Percentiles rank a stretch among this genome's conserved stretches.
phyloP scores from a whole-genome alignment of 2,329 filamentous ascomycete genomes.

The Cladosporium oxysporum region DNA sequence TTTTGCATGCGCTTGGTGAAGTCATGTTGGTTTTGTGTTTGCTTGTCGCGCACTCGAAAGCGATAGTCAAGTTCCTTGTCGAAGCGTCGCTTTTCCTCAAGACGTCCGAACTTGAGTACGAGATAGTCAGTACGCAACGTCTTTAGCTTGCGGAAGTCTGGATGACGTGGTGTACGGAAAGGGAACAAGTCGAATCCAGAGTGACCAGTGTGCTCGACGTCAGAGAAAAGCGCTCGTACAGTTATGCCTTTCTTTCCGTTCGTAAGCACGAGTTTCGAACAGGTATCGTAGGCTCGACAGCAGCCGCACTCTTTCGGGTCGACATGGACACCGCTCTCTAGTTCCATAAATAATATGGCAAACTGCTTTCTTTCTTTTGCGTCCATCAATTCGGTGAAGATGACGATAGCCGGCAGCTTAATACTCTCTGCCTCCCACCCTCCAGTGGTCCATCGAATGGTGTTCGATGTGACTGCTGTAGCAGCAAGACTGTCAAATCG shows the following conservation, averaged over 20 bases:
- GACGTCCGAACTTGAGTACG: slow-evolving; percentile 24
- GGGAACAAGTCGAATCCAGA: slow-evolving; percentile 28
- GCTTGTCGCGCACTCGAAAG: slow-evolving; percentile 26
- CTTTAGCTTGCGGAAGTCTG: slow-evolving; percentile 8
- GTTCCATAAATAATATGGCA: not conserved
- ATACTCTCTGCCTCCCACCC: not conserved
- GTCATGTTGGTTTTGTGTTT: slow-evolving; percentile 21
- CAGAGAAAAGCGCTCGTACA: slow-evolving; percentile 22
- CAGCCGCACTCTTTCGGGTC: slow-evolving; percentile 24
- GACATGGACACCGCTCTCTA: slow-evolving; percentile 19
- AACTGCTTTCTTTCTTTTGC: not conserved
- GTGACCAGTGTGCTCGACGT: slow-evolving; percentile 20
- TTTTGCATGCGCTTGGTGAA: slow-evolving; percentile 11
- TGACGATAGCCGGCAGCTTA: not conserved
- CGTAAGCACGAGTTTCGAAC: slow-evolving; percentile 25
- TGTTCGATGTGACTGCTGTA: not conserved
- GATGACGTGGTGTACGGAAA: slow-evolving; percentile 21
- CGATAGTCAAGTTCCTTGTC: slow-evolving; percentile 24
- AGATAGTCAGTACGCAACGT: slow-evolving; percentile 24
- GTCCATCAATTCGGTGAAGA: not conserved
- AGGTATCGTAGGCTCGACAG: slow-evolving; percentile 20
- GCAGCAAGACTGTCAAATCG: not conserved
- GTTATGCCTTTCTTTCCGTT: slow-evolving; percentile 18
- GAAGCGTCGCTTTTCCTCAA: slow-evolving; percentile 24
- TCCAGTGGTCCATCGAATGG: not conserved